These are phyloP conservation scores for Gossypium ekmanianum DNA, from an alignment of 345 rosid genomes.

Conservation along the genomic window DNA sequence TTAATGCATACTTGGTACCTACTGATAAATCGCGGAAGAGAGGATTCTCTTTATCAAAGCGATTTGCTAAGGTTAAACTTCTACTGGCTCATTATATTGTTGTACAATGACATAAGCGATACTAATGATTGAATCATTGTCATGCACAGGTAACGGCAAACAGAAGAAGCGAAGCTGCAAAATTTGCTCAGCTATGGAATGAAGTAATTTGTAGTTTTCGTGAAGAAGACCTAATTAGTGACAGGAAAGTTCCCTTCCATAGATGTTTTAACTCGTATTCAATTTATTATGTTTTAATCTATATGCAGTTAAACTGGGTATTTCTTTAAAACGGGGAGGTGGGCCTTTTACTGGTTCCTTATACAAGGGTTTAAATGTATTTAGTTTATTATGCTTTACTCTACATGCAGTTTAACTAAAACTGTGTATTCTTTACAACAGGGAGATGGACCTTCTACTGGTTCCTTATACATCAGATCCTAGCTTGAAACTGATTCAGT, in stretches of 20 bases:
- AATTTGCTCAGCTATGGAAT: slow-evolving; percentile 98
- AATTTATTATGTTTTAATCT: slow-evolving; percentile 5
- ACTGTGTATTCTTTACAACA: slow-evolving; percentile 31
- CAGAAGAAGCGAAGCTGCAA: slow-evolving; percentile 96
- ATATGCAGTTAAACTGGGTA: slow-evolving; percentile 17
- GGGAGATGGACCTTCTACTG: slow-evolving; percentile 96
- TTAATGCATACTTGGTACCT: slow-evolving; percentile 84
- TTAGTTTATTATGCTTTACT: slow-evolving; percentile 3
- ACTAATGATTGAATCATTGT: slow-evolving; percentile 15
- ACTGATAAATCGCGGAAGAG: slow-evolving; percentile 71
- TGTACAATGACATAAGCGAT: background rate
- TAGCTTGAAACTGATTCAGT: slow-evolving; percentile 85
- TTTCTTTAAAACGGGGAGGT: slow-evolving; percentile 65
- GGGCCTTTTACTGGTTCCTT: slow-evolving; percentile 94
- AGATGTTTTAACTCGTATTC: background rate
- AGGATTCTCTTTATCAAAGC: slow-evolving; percentile 82
- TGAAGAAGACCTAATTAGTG: slow-evolving; percentile 95
- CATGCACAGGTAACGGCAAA: slow-evolving; percentile 67
- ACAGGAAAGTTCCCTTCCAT: slow-evolving; percentile 58
- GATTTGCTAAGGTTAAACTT: slow-evolving; percentile 67
- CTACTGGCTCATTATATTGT: slow-evolving; percentile 11
- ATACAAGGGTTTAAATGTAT: slow-evolving; percentile 22
- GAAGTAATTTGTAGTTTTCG: slow-evolving; percentile 91
- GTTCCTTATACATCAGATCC: slow-evolving; percentile 93
- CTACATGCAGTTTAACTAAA: slow-evolving; percentile 23